Conservation (phyloP, 352 stramenopile species). For the Peronospora farinosa region DNA sequence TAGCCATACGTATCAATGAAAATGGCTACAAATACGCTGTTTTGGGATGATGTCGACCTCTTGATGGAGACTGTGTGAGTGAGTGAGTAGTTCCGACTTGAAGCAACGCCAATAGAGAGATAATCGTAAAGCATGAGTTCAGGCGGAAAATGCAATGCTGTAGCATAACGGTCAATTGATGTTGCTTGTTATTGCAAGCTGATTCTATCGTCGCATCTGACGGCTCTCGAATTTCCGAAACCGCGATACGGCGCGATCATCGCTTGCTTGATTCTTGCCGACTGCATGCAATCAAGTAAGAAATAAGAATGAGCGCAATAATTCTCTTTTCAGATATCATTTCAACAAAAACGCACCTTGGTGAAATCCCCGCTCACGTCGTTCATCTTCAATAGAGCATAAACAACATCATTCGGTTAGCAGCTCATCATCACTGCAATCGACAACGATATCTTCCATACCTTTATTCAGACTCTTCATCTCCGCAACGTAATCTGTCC, state of each 20-base stretch:
- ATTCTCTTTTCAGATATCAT: not conserved
- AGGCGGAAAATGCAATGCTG: not conserved
- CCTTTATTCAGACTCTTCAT: conserved; percentile 65
- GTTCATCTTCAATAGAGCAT: conserved; percentile 43
- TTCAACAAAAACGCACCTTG: conserved; percentile 26
- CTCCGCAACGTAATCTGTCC: conserved; percentile 53
- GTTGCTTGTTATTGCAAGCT: not conserved
- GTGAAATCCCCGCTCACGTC: conserved; percentile 58
- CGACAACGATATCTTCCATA: conserved; percentile 10
- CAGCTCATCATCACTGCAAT: not conserved
- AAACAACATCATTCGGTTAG: conserved; percentile 11
- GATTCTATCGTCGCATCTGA: conserved; percentile 26
- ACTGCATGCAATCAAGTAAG: conserved; percentile 25
- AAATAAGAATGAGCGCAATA: not conserved
- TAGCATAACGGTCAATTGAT: not conserved
- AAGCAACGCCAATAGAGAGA: no score
- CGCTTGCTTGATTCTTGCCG: conserved; percentile 54
- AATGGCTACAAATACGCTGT: conserved; percentile 10
- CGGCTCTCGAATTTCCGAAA: conserved; percentile 75
- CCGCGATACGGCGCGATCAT: conserved; percentile 52
- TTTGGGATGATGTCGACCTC: no score
- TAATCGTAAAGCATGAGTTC: no score
- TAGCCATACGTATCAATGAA: not conserved
- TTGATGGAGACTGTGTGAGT: no score
- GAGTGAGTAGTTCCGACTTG: no score